Evolutionary conservation across 805 yeast genomes (phyloP).

Genomic region (Kuraishia hungarica): DNA sequence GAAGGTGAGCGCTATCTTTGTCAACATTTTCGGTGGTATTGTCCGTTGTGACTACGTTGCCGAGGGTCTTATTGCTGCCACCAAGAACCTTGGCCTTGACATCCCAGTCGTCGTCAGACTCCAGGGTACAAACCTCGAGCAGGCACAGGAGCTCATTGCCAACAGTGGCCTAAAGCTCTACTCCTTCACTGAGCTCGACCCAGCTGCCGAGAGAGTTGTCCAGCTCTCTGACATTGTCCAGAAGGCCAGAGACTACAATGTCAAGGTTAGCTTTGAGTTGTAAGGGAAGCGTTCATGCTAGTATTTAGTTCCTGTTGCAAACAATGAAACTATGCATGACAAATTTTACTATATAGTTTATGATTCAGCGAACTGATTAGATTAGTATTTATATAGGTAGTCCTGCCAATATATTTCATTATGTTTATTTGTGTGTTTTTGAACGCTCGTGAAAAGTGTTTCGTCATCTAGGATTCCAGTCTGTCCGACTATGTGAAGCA

Average conservation of each 20-base stretch:
- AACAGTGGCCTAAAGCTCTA: conserved; percentile 90
- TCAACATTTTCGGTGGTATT: conserved; percentile 98
- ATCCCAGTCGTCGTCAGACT: conserved; percentile 97
- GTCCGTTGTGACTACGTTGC: conserved; percentile 99
- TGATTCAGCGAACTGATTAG: not conserved
- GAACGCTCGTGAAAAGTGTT: too few relatives aligned
- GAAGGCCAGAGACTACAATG: conserved; percentile 12
- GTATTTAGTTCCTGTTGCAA: not conserved
- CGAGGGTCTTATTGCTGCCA: conserved; percentile 90
- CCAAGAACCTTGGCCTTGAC: conserved; percentile 81
- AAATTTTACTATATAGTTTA: not conserved
- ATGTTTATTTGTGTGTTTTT: too few relatives aligned
- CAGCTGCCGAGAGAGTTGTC: conserved; percentile 86
- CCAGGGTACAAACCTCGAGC: conserved; percentile 93
- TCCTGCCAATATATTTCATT: not conserved
- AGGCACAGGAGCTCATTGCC: conserved; percentile 79
- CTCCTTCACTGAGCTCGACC: conserved; percentile 87
- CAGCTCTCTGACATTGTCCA: conserved; percentile 16
- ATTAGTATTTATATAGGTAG: too few relatives aligned
- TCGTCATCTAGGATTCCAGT: too few relatives aligned
- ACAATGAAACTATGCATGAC: not conserved
- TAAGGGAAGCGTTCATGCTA: not conserved
- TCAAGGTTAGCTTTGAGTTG: conserved; percentile 11
- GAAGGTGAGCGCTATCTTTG: conserved; percentile 90
- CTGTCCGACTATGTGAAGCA: too few relatives aligned